Base-by-base conservation (phyloP, 1,284 basidiomycete species). In the Wolfiporia cocos region DNA sequence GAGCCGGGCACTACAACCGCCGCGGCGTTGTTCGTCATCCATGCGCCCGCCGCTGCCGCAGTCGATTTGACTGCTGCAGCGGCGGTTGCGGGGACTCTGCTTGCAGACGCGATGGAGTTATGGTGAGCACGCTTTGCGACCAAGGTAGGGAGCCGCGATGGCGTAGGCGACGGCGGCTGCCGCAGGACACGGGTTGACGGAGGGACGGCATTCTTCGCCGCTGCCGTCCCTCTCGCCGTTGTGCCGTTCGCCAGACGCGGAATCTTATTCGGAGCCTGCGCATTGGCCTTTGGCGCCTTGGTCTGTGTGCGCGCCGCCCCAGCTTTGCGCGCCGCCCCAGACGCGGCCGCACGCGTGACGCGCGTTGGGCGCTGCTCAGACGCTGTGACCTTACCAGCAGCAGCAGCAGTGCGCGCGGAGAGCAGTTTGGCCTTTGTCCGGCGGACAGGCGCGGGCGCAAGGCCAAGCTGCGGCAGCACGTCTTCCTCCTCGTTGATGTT, bases 121-220 rank as follows among this genome's bases (percentile, higher is more conserved):
- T 72, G 70, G 24, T 73, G 64, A 19, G 49, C 43, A 34, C 78
- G 70, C 56, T 74, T 78, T n/a, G 74, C 61, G 14, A 73, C 68
- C 28, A 89, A 68, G 1, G 81, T 87, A 2, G 86, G 86, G 20
- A 89, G 63, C 40, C 82, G 73, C 10, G 86, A 88, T 0, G 81
- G 81, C n/a, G 75, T 73, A 15, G 83, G 79, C 3, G 79, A 75
- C 0, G 75, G 71, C 21, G 74, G 68, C 15, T 61, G 58, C 18
- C 58, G 33, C 23, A 56, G 41, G 1, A 64, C 54, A 7, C 56
- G 62, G 18, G 62, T 61, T 34, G 64, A 54, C 24, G 59, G 56
- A 18, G 62, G 48, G 7, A 62, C 54, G 22, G 64, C 51, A 9
- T 54, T 55, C 28, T 42, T 32, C 1, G 50, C 40, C 20, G 51